phyloP scores from a whole-genome alignment of 176 grass and related monocot genomes.

The Leersia perrieri region DNA sequence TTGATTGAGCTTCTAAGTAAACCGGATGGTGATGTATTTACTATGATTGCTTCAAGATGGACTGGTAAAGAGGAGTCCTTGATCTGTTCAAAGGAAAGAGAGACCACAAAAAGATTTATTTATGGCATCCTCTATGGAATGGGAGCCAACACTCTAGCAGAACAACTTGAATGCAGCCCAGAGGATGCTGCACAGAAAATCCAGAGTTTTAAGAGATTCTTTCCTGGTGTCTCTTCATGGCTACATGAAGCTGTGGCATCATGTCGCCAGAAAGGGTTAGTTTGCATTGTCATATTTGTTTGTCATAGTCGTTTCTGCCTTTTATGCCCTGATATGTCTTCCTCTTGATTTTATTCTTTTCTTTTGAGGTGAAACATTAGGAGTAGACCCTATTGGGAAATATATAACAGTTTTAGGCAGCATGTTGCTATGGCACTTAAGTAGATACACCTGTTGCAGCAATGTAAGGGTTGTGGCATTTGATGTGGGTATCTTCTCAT shows the following conservation, averaged over 20 bases:
- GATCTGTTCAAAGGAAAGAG: constrained; percentile 72
- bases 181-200: constrained; percentile 81
- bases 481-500: too few species aligned
- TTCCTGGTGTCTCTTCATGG: constrained; percentile 84
- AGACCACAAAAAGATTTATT: constrained; percentile 81
- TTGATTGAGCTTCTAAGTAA: constrained; percentile 86
- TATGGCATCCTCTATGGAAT: constrained; percentile 94
- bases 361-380: background rate
- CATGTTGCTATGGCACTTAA: too few species aligned
- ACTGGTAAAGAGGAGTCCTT: constrained; percentile 57
- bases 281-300: constrained; percentile 41
- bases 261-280: constrained; percentile 86
- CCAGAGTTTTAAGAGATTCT: constrained; percentile 73
- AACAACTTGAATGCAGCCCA: constrained; percentile 79
- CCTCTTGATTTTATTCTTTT: constrained; percentile 3
- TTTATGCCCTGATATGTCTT: background rate
- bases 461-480: too few species aligned
- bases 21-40: constrained; percentile 86
- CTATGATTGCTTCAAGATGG: constrained; percentile 90
- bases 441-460: too few species aligned
- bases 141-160: constrained; percentile 83
- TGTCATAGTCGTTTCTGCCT: constrained; percentile 15
- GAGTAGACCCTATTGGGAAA: background rate
- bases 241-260: constrained; percentile 71
- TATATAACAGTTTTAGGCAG: background rate